These are phyloP conservation scores for Ascochyta clinopodiicola DNA, from an alignment of 2,329 filamentous ascomycete genomes.

Conservation along the genomic window DNA sequence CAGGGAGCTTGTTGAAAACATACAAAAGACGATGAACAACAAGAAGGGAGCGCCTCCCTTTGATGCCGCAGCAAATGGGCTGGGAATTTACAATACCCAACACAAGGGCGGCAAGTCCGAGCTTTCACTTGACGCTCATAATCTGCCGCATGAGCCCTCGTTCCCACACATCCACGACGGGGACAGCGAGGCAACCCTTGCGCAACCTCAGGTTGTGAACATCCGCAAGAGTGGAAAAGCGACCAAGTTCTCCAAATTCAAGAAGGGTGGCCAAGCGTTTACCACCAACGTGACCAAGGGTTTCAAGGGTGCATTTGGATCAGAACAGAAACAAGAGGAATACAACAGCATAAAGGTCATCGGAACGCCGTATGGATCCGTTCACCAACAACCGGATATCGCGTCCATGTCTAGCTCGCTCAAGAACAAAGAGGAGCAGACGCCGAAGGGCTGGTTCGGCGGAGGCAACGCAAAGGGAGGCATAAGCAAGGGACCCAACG, in stretches of 20 bases:
- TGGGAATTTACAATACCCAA: conserved; percentile 64
- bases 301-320: conserved; percentile 86
- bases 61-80: conserved; percentile 60
- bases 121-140: conserved; percentile 51
- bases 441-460: conserved; percentile 44
- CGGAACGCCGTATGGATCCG: conserved; percentile 53
- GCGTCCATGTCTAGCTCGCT: conserved; percentile 35
- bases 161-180: conserved; percentile 61
- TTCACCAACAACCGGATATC: conserved; percentile 44
- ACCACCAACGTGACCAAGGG: conserved; percentile 94
- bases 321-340: conserved; percentile 63
- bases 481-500: conserved; percentile 21
- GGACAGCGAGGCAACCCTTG: conserved; percentile 67
- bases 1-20: conserved; percentile 91
- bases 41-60: conserved; percentile 56
- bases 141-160: conserved; percentile 44
- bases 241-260: conserved; percentile 99
- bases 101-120: conserved; percentile 49
- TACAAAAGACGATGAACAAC: conserved; percentile 90
- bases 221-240: conserved; percentile 86
- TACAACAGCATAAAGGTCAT: conserved; percentile 59
- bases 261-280: conserved; percentile 92
- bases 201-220: conserved; percentile 90
- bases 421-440: conserved; percentile 38
- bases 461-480: conserved; percentile 29